Evolutionary conservation across 1,284 basidiomycete species (phyloP), one percentile per base, ranked within the genome.

Genomic region (Heterobasidion irregulare): DNA sequence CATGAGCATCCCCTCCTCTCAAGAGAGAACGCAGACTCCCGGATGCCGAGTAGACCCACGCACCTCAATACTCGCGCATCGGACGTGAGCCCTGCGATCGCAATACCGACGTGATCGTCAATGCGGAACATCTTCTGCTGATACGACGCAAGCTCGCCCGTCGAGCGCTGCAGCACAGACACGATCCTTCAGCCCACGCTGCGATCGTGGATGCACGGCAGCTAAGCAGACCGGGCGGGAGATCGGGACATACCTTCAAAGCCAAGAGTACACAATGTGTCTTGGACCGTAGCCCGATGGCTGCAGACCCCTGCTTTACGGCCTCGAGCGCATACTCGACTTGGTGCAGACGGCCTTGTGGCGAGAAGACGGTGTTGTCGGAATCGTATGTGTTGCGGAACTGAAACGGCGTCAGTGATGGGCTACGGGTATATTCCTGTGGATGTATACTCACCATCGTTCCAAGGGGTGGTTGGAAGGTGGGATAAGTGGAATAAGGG

Each of bases 71-170:
- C 97, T 70, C 97, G 88, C 53, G 97, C 97, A 76, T 99, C 97
- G 53, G 92, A 95, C 8, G 97, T 99, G 59, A 99, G 76, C 18
- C 97, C 97, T 52, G 97, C 97, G 68, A 99, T 99, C 50, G 94
- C 97, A 66, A 99, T 94, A 47, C 97, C 97, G 66, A 98, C 87
- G 75, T 99, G 97, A 71, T 98, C 95, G 70, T 99, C 97, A 83
- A 99, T 97, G 66, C 94, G 83, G 71, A 97, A 96, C 86, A 99
- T 92, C 82, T 99, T 99, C 77, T 99, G 95, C 70, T 99, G 97
- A 78, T 99, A 98, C 44, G 91, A 92, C 13, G 97, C 96, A 53
- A 99, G 83, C 73, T 99, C 97, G 60, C 95, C 95, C 9, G 94
- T 96, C n/a, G 96, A 98, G 70, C 96, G 84, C 94, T 99, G 63